Evolutionary conservation across 2,329 filamentous ascomycete species (phyloP), one percentile per base, ranked within the genome.

Genomic region (Colletotrichum phormii): DNA sequence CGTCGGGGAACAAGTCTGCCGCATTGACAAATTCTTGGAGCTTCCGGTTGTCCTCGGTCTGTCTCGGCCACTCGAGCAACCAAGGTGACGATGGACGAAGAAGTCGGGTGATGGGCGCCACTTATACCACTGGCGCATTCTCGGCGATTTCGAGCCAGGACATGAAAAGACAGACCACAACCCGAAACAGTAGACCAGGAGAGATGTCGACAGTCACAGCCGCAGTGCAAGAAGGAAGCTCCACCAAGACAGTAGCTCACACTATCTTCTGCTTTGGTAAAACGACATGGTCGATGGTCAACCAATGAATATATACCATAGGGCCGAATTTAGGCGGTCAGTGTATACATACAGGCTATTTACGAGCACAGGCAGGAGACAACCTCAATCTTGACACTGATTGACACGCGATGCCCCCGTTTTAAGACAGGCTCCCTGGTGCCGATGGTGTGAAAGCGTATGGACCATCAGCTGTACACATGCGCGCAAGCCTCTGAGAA

Each of bases 341-440:
- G 15, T 18, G 58, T 18, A 15, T 37, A 18, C 6, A 42, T 42
- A 42, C 37, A 42, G 54, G 37, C 62, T 53, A 15, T 57, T 64
- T 42, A 53, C 51, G 18, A 51, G 15, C 59, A 69, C 29, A 26
- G 26, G 49, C 58, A 59, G 29, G 55, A 61, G n/a, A 35, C 37
- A 37, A 18, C 26, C 11, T 49, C 46, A 49, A n/a, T 35, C 29
- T 29, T 15, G 54, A 33, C 35, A 68, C 24, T 46, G 65, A 69
- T 64, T 72, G 70, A 64, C 65, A 70, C 29, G 65, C 70, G 33
- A 70, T 72, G 29, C 31, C 60, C 64, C 70, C 70, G 49, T 64
- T 69, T 72, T 24, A 26, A 55, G 65, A 51, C 59, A 70, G 5
- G 26, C 49, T 51, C 46, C 64, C 64, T 42, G 65, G 26, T 33